Conservation (phyloP, 208 protist genomes). For the Naegleria fowleri region DNA sequence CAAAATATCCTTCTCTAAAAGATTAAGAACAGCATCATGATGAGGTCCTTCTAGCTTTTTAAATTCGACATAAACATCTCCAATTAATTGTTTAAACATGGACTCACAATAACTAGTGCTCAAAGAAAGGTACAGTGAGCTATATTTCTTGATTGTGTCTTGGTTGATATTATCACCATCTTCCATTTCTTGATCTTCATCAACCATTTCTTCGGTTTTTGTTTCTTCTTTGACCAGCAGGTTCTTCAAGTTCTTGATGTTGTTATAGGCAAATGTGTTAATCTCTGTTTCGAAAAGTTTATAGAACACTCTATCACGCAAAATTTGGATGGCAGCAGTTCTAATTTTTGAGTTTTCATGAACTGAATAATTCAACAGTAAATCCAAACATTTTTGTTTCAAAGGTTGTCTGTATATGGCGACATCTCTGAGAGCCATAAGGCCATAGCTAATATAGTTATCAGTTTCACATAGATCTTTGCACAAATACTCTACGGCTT, state of each 20-base stretch:
- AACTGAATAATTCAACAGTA: background rate
- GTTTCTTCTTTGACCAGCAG: background rate
- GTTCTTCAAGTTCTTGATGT: background rate
- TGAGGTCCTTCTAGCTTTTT: background rate
- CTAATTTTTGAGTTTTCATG: background rate
- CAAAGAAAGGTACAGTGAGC: background rate
- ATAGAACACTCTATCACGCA: background rate
- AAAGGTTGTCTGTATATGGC: background rate
- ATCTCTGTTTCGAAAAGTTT: background rate
- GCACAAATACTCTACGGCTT: background rate
- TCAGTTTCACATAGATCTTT: background rate
- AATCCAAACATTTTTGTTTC: background rate
- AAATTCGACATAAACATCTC: background rate
- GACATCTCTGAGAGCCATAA: background rate
- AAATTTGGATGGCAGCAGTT: background rate
- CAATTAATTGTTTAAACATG: background rate
- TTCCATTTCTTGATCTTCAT: background rate
- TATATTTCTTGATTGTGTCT: background rate
- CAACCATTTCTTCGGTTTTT: background rate
- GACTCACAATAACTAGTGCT: background rate
- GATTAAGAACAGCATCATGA: background rate
- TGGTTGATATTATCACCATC: background rate
- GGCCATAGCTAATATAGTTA: background rate
- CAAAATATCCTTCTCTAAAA: background rate
- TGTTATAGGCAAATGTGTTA: background rate